A percentile compares a stretch with the other conserved stretches of the same genome.
Conservation (phyloP, 2,329 filamentous ascomycete species). For the Phyllosticta citribraziliensis region DNA sequence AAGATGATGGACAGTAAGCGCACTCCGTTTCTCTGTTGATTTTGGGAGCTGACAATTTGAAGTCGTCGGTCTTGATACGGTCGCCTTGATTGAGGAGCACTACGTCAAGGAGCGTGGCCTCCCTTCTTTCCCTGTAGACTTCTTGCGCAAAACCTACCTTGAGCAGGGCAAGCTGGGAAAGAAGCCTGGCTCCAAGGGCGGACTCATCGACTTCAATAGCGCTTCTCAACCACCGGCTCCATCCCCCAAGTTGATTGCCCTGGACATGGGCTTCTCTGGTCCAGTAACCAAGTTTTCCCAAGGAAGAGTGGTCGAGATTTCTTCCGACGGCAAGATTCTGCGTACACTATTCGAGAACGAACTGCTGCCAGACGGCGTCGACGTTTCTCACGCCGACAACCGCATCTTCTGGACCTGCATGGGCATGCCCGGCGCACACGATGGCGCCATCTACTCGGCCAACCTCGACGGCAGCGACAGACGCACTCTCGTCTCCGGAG, state of each 20-base stretch:
- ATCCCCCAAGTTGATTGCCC: neutral
- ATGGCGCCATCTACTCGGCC: constrained; percentile 37
- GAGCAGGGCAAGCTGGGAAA: constrained; percentile 37
- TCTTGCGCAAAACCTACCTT: constrained; percentile 36
- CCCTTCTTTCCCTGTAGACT: constrained; percentile 31
- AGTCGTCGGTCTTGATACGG: constrained; percentile 43
- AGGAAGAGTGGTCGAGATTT: neutral
- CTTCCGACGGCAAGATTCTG: neutral
- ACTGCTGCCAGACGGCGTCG: constrained; percentile 23
- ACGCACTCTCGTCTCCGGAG: constrained; percentile 33
- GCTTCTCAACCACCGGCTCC: neutral
- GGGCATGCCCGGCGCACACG: constrained; percentile 16
- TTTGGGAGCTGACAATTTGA: neutral
- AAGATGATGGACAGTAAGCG: constrained; percentile 35
- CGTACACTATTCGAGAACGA: neutral
- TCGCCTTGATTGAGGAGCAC: constrained; percentile 44
- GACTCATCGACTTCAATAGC: constrained; percentile 18
- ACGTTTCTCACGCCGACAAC: constrained; percentile 12
- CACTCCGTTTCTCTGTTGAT: neutral
- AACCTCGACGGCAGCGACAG: constrained; percentile 41
- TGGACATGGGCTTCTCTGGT: constrained; percentile 2
- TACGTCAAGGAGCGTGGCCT: constrained; percentile 43
- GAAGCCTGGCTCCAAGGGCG: constrained; percentile 27
- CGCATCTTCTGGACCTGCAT: constrained; percentile 24
- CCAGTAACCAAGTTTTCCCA: neutral